Percentiles rank a stretch among this genome's conserved stretches.
These are phyloP conservation scores for Sorghum bicolor DNA, from an alignment of 176 grass and related monocot species.

Conservation along the genomic window Sorghum_bicolor_NCBIv3 NC_012877.2:59199001-59199500, in stretches of 20 bases:
- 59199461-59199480: neutral
- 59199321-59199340: neutral
- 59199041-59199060: too few relatives aligned
- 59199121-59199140: neutral
- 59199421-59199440: neutral
- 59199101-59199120: too few relatives aligned
- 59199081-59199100: too few relatives aligned
- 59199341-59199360: neutral
- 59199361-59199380: neutral
- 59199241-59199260: slow-evolving; percentile 30
- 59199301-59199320: neutral
- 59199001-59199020: too few relatives aligned
- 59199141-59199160: neutral
- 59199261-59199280: neutral
- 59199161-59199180: neutral
- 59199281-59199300: neutral
- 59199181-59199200: neutral
- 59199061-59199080: too few relatives aligned
- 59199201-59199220: neutral
- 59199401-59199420: neutral
- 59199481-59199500: neutral
- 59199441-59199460: neutral
- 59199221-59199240: neutral
- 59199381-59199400: neutral
- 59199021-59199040: too few relatives aligned